phyloP scores from a whole-genome alignment of 495 filamentous ascomycete genomes.

The Copromyces sp. region DNA sequence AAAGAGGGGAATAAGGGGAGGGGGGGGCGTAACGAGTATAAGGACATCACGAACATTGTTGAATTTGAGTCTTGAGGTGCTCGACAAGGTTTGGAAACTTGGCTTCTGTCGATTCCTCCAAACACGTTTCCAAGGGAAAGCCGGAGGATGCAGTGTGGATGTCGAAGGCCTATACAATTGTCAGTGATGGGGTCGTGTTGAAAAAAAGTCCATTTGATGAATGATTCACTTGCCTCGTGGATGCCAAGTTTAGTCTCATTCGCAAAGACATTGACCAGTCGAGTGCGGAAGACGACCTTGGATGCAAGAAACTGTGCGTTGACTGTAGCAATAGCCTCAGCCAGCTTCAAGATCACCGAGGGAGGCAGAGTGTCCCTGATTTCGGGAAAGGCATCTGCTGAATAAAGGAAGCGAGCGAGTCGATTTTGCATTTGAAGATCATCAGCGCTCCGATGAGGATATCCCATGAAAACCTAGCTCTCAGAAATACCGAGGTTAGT shows the following conservation, averaged over 20 bases:
- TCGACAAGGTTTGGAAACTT: neutral
- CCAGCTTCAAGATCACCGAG: neutral
- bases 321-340: neutral
- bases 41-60: neutral
- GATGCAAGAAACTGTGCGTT: neutral
- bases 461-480: conserved; percentile 3
- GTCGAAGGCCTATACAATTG: neutral
- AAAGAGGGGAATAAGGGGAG: too few relatives aligned
- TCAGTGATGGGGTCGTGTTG: neutral
- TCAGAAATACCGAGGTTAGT: neutral
- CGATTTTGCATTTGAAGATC: conserved; percentile 8
- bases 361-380: neutral
- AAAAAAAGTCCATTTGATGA: neutral
- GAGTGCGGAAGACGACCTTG: neutral
- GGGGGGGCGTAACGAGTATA: too few relatives aligned
- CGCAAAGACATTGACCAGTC: neutral
- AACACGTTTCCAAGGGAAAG: conserved; percentile 1
- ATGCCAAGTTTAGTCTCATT: neutral
- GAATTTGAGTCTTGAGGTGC: neutral
- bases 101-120: neutral
- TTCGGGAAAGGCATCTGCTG: neutral
- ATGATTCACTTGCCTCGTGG: neutral
- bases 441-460: conserved; percentile 11
- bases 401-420: conserved; percentile 6
- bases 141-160: neutral